Base-by-base conservation (phyloP, 176 grass and related monocot genomes). In the Eragrostis nindensis region DNA sequence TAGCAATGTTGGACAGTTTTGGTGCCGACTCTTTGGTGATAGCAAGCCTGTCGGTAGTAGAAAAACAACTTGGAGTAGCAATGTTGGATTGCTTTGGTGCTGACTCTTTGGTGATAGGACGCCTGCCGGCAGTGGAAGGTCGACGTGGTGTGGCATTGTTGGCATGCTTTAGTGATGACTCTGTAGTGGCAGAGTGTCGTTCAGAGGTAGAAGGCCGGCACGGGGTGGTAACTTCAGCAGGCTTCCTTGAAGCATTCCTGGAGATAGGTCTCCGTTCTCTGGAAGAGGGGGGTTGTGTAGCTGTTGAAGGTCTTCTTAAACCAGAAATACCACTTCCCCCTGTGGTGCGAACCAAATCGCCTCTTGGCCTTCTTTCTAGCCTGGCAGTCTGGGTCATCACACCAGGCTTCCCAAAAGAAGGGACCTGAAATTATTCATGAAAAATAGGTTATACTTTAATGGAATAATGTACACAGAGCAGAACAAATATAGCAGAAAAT, bases 361-460 rank as follows among this genome's bases (percentile, higher is more conserved):
- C 80, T 74, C 68, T 85, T 82, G 82, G 50, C 63, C 82, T 91
- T 66, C 46, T 80, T 50, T 89, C 83, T 50, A 68, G 54, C 81
- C 82, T 93, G 13, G 60, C 48, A 76, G 82, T 87, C 79, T 77
- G 86, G 64, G 80, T 90, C 24, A 68, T 78, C 21, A 48, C 52
- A 66, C 60, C 65, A 5, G 77, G 39, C 40, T 82, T 71, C 40
- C 60, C 57, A 42, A 68, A 71, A 32, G 16, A 56, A 72, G 42
- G 18, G n/a, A 66, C 89, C 89, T 94, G 84, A 85, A 87, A 88
- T 76, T 78, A 80, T 88, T 50, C 66, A 74, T 69, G 39, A 81
- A 65, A 75, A 68, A 40, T 70, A 56, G 0, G 43, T 40, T 86
- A 71, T 80, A 77, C 0, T 26, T 66, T 91, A 44, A 83, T 63